Percentiles rank a stretch among this genome's conserved stretches.
Evolutionary conservation across 1,284 basidiomycete genomes (phyloP).

Genomic region (Pterulicium gracile): DNA sequence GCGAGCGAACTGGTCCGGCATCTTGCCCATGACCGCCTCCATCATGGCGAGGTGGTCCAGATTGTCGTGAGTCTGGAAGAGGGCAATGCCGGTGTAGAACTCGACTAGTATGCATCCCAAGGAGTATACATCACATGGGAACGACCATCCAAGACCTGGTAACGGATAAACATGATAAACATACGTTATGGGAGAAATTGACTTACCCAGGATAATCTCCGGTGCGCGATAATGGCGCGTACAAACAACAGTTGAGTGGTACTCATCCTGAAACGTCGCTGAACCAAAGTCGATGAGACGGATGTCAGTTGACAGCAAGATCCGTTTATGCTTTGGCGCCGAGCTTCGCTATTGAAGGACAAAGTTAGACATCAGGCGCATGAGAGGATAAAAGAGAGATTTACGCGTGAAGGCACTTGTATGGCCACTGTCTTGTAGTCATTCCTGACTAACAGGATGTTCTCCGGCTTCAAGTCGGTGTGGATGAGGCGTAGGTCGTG

Average conservation of each 20-base stretch:
- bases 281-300: slow-evolving; percentile 98
- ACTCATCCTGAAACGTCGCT: slow-evolving; percentile 96
- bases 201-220: slow-evolving; percentile 93
- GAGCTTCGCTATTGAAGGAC: slow-evolving; percentile 41
- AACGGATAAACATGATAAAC: slow-evolving; percentile 8
- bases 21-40: slow-evolving; percentile 97
- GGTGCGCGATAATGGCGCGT: slow-evolving; percentile 98
- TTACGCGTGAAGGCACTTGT: slow-evolving; percentile 47
- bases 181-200: slow-evolving; percentile 8
- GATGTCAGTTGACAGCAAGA: slow-evolving; percentile 86
- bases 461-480: slow-evolving; percentile 98
- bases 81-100: slow-evolving; percentile 94
- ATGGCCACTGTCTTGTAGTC: slow-evolving; percentile 55
- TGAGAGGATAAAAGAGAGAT: slow-evolving; percentile 10
- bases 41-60: slow-evolving; percentile 99
- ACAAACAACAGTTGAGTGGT: slow-evolving; percentile 95
- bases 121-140: slow-evolving; percentile 97
- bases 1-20: slow-evolving; percentile 79
- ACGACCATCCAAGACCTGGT: slow-evolving; percentile 93
- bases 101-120: slow-evolving; percentile 98
- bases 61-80: slow-evolving; percentile 99
- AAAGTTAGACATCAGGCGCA: slow-evolving; percentile 7
- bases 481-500: slow-evolving; percentile 90
- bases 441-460: slow-evolving; percentile 90
- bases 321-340: slow-evolving; percentile 52